Conservation (phyloP, 805 yeast species). For the Kazachstania kunashirensis region DNA sequence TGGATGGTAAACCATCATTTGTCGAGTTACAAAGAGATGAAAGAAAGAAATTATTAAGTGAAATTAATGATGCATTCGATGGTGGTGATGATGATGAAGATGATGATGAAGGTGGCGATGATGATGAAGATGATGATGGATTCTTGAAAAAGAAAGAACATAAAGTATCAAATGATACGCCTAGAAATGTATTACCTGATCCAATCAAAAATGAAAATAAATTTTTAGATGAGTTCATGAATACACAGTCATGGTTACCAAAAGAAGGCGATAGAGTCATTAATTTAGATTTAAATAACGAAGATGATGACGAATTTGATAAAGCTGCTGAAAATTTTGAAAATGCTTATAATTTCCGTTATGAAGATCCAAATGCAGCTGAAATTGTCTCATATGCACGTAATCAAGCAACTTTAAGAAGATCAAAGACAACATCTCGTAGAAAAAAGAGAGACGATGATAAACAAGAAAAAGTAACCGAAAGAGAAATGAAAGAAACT, state of each 20-base stretch:
- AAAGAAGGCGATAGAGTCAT: slow-evolving; percentile 50
- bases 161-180: slow-evolving; percentile 19
- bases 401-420: slow-evolving; percentile 81
- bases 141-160: slow-evolving; percentile 51
- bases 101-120: slow-evolving; percentile 34
- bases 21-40: slow-evolving; percentile 70
- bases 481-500: slow-evolving; percentile 46
- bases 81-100: slow-evolving; percentile 37
- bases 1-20: slow-evolving; percentile 46
- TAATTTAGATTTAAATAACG: slow-evolving; percentile 35
- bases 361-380: slow-evolving; percentile 82
- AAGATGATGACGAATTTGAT: slow-evolving; percentile 71
- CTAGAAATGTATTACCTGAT: slow-evolving; percentile 46
- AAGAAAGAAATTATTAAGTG: slow-evolving; percentile 59
- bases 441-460: slow-evolving; percentile 74
- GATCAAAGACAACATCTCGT: slow-evolving; percentile 64
- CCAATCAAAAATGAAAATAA: slow-evolving; percentile 56
- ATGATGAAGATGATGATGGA: slow-evolving; percentile 34
- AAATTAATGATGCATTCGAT: slow-evolving; percentile 61
- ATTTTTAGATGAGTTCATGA: slow-evolving; percentile 65
- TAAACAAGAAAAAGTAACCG: slow-evolving; percentile 42
- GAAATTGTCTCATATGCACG: slow-evolving; percentile 94
- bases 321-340: slow-evolving; percentile 88
- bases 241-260: slow-evolving; percentile 85
- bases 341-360: slow-evolving; percentile 87